A percentile compares a stretch with the other conserved stretches of the same genome.
Conservation (phyloP, 176 grass and related monocot species). For the Urochloa ruziziensis region DNA sequence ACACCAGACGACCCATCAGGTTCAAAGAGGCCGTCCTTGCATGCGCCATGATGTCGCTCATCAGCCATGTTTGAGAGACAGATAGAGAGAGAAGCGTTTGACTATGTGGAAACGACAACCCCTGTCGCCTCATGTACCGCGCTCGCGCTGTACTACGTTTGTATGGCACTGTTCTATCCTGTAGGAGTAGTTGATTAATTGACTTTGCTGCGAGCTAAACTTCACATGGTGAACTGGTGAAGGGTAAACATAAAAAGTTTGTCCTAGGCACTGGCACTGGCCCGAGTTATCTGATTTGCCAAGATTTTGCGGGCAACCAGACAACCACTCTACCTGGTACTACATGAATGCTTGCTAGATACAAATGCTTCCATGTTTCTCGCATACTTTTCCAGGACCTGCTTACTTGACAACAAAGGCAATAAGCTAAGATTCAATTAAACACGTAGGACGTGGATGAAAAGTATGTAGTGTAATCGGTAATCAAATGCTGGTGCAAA, state of each 20-base stretch:
- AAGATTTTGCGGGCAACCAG: background rate
- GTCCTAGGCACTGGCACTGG: too few species aligned
- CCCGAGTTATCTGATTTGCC: too few species aligned
- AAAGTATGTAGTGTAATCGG: too few species aligned
- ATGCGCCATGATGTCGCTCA: constrained; percentile 43
- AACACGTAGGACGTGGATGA: too few species aligned
- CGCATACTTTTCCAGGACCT: too few species aligned
- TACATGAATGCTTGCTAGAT: too few species aligned
- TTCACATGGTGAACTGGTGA: background rate
- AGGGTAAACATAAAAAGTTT: background rate
- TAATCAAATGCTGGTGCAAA: too few species aligned
- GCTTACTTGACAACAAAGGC: too few species aligned
- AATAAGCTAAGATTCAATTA: too few species aligned
- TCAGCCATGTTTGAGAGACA: background rate
- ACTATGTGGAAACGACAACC: constrained; percentile 1
- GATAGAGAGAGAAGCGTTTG: background rate
- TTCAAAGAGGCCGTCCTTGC: constrained; percentile 23
- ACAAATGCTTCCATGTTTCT: too few species aligned
- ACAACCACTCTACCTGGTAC: too few species aligned
- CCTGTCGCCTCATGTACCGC: background rate
- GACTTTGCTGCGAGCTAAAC: background rate
- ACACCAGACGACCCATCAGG: background rate
- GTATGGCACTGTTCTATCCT: background rate
- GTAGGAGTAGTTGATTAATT: background rate
- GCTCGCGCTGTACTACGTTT: background rate